Evolutionary conservation across 306 rosid species (phyloP).

Genomic region (Rosa lucieae): DNA sequence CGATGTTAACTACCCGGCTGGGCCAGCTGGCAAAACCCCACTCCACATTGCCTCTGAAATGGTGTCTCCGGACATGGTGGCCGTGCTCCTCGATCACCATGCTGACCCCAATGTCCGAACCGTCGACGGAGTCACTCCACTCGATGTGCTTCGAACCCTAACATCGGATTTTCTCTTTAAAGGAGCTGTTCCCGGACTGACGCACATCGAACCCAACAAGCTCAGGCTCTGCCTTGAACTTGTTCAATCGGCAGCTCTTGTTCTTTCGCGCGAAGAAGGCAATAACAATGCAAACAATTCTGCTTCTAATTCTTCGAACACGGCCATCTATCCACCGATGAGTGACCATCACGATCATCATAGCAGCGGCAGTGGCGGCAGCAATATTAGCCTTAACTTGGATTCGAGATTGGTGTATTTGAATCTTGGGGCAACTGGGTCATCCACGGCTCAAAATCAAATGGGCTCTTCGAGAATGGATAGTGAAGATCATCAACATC

Average conservation of each 20-base stretch:
- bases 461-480: slow-evolving; percentile 59
- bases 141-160: slow-evolving; percentile 95
- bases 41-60: slow-evolving; percentile 84
- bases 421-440: slow-evolving; percentile 67
- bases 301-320: slow-evolving; percentile 44
- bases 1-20: slow-evolving; percentile 77
- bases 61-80: slow-evolving; percentile 99
- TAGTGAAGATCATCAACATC: slow-evolving; percentile 43
- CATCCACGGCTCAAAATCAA: slow-evolving; percentile 28
- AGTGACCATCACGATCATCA: slow-evolving; percentile 45
- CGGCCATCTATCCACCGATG: slow-evolving; percentile 60
- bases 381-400: slow-evolving; percentile 53
- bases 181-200: slow-evolving; percentile 94
- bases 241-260: slow-evolving; percentile 94
- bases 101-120: slow-evolving; percentile 94
- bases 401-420: slow-evolving; percentile 91
- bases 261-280: slow-evolving; percentile 87
- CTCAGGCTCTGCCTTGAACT: slow-evolving; percentile 87
- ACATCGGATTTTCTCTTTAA: slow-evolving; percentile 96
- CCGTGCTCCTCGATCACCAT: slow-evolving; percentile 95
- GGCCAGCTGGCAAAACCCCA: slow-evolving; percentile 80
- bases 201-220: slow-evolving; percentile 93
- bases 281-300: slow-evolving; percentile 30
- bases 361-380: slow-evolving; percentile 40
- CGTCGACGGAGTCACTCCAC: slow-evolving; percentile 69